phyloP scores from a whole-genome alignment of 345 rosid genomes.

The Salix udensis region DNA sequence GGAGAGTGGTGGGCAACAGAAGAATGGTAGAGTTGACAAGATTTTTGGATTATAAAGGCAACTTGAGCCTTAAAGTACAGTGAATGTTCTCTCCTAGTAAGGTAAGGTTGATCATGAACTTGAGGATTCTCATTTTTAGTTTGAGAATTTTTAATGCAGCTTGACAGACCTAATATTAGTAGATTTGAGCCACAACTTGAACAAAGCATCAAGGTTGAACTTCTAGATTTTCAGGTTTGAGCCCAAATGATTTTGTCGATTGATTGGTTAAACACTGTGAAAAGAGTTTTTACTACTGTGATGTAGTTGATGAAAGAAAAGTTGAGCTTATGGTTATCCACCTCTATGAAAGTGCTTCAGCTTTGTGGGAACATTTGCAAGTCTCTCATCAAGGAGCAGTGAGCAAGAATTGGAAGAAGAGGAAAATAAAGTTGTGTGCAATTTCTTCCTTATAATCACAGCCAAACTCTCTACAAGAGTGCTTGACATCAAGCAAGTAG shows the following conservation, averaged over 20 bases:
- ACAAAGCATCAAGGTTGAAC: background rate
- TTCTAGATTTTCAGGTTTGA: background rate
- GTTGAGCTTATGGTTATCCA: background rate
- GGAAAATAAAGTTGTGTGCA: background rate
- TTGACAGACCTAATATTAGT: too few species aligned
- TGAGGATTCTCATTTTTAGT: background rate
- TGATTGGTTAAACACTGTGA: background rate
- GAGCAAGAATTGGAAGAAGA: background rate
- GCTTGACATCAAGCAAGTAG: background rate
- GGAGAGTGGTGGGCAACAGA: background rate
- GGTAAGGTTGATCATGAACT: background rate
- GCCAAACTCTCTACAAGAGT: background rate
- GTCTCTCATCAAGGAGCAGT: background rate
- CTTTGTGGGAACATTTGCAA: background rate
- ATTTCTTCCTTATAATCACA: background rate
- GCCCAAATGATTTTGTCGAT: background rate
- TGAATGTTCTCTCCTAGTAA: background rate
- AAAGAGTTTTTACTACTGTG: background rate
- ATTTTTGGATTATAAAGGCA: background rate
- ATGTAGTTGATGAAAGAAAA: background rate
- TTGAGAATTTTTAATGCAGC: background rate
- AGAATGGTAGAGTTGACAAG: background rate
- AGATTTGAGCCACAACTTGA: background rate
- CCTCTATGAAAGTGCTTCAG: background rate
- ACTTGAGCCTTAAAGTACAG: background rate